Evolutionary conservation across 495 filamentous ascomycete species (phyloP).

Genomic region (Margaritispora aquatica): DNA sequence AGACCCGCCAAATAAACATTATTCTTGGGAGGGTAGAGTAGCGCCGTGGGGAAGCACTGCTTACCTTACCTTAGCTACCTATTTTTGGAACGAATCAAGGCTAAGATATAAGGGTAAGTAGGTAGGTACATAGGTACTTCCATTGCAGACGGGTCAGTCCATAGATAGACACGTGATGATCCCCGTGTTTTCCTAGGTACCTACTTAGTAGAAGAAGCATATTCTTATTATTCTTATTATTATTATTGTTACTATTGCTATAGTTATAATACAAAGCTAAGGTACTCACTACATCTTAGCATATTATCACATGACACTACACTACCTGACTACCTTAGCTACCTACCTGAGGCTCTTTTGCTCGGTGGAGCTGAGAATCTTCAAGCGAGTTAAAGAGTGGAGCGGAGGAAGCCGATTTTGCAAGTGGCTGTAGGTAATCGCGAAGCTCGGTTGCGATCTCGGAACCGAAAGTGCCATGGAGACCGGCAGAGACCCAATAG

Average conservation of each 20-base stretch:
- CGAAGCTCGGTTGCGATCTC: too few species aligned
- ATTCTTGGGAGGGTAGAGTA: too few species aligned
- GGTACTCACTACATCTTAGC: not conserved
- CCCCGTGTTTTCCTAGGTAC: not conserved
- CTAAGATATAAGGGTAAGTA: too few species aligned
- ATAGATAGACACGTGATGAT: not conserved
- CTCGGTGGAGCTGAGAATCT: not conserved
- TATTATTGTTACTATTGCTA: not conserved
- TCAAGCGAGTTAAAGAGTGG: not conserved
- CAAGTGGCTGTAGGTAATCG: not conserved
- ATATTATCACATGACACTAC: not conserved
- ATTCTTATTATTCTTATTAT: not conserved
- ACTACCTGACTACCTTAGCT: too few species aligned
- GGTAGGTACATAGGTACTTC: too few species aligned
- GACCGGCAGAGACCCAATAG: too few species aligned
- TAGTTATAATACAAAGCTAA: not conserved
- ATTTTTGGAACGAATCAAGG: not conserved
- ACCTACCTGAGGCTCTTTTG: not conserved
- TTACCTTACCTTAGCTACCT: too few species aligned
- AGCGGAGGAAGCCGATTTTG: not conserved
- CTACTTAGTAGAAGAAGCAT: not conserved
- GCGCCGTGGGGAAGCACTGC: not conserved
- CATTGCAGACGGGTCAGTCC: not conserved
- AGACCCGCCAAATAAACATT: too few species aligned
- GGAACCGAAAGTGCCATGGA: too few species aligned